phyloP scores from a whole-genome alignment of 2,329 filamentous ascomycete species.

The Pyricularia pennisetigena region DNA sequence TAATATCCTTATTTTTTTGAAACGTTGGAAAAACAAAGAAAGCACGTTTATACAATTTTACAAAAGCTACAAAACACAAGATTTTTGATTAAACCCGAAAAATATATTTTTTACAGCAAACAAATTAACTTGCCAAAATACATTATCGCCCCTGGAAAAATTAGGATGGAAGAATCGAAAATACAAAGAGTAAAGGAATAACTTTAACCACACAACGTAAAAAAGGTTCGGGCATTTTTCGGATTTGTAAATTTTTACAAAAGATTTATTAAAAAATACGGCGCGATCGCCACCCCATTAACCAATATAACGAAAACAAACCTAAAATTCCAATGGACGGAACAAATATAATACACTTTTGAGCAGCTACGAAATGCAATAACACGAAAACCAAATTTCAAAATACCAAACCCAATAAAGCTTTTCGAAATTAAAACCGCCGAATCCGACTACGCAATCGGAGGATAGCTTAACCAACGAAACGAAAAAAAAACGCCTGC shows the following conservation, averaged over 20 bases:
- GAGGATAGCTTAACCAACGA: slow-evolving; percentile 8
- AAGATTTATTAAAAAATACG: slow-evolving; percentile 18
- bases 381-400: too few species aligned
- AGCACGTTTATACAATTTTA: neutral
- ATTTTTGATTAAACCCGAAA: too few species aligned
- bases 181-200: neutral
- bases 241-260: slow-evolving; percentile 22
- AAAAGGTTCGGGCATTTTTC: slow-evolving; percentile 17
- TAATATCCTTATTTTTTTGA: neutral
- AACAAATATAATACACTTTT: too few species aligned
- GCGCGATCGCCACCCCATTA: slow-evolving; percentile 11
- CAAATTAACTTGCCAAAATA: too few species aligned
- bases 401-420: too few species aligned
- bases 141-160: too few species aligned
- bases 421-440: slow-evolving; percentile 13
- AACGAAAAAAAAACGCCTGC: neutral
- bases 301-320: slow-evolving; percentile 12
- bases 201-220: slow-evolving; percentile 3
- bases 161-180: too few species aligned
- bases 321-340: too few species aligned
- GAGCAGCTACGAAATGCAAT: too few species aligned
- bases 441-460: slow-evolving; percentile 10
- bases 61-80: too few species aligned
- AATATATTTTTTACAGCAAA: too few species aligned
- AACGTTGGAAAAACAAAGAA: neutral